phyloP scores from a whole-genome alignment of 305 asterid genomes.

The Ilex paraguariensis region DNA sequence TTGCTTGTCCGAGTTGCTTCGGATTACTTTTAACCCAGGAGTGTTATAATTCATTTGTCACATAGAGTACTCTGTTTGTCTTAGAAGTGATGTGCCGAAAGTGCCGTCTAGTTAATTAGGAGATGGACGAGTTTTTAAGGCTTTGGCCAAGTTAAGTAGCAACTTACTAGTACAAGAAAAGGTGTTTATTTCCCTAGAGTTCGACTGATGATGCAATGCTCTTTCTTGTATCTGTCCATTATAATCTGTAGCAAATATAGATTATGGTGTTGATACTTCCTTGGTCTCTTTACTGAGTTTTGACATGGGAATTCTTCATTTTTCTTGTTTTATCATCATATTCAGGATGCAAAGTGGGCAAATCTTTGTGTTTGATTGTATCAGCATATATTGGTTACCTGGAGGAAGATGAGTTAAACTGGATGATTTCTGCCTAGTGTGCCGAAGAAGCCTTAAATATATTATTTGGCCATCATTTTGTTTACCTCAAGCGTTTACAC shows the following conservation, averaged over 20 bases:
- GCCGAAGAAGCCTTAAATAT: slow-evolving; percentile 45
- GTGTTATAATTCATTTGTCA: background rate
- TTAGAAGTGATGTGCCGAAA: background rate
- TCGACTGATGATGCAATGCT: background rate
- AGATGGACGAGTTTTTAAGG: background rate
- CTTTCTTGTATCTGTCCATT: slow-evolving; percentile 7
- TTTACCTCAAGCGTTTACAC: slow-evolving; percentile 24
- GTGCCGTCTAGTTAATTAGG: background rate
- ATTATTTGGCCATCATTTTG: slow-evolving; percentile 27
- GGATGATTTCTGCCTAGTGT: slow-evolving; percentile 35
- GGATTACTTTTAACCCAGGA: too few species aligned
- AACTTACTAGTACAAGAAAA: too few species aligned
- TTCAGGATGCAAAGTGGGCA: slow-evolving; percentile 67
- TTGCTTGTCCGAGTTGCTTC: too few species aligned
- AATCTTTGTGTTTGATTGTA: slow-evolving; percentile 29
- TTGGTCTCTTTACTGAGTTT: slow-evolving; percentile 20
- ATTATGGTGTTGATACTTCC: slow-evolving; percentile 7
- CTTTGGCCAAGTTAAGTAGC: slow-evolving; percentile 8
- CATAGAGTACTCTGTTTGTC: slow-evolving; percentile 7
- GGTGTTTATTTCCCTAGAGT: too few species aligned
- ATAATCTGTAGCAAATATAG: slow-evolving; percentile 6
- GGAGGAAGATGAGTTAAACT: slow-evolving; percentile 44
- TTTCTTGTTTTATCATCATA: slow-evolving; percentile 36
- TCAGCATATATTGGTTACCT: slow-evolving; percentile 30
- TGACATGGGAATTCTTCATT: slow-evolving; percentile 44